A percentile compares a stretch with the other conserved stretches of the same genome.
phyloP scores from a whole-genome alignment of 768 basidiomycete species.

The Lentinula raphanica region DNA sequence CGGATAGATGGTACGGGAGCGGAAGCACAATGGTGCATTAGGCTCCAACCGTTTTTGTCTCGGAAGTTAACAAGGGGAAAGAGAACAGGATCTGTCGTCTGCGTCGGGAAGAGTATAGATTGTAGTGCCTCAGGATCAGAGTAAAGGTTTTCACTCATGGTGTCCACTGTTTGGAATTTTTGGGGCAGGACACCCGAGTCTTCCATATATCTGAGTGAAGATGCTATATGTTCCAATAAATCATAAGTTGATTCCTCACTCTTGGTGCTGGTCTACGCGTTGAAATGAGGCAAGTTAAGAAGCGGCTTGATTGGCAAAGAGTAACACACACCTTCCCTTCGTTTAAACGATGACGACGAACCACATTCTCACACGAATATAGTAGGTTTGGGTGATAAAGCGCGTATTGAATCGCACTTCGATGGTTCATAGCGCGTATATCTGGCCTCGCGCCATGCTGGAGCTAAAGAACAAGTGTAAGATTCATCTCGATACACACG shows the following conservation, averaged over 20 bases:
- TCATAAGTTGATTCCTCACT: slow-evolving; percentile 27
- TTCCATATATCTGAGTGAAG: slow-evolving; percentile 32
- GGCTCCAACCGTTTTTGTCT: slow-evolving; percentile 66
- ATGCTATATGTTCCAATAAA: slow-evolving; percentile 22
- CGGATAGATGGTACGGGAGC: slow-evolving; percentile 50
- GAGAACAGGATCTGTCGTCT: slow-evolving; percentile 28
- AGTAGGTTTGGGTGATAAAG: slow-evolving; percentile 56
- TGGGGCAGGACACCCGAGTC: slow-evolving; percentile 36
- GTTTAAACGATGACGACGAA: slow-evolving; percentile 57
- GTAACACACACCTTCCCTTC: slow-evolving; percentile 55
- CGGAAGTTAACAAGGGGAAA: slow-evolving; percentile 63
- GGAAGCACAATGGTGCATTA: slow-evolving; percentile 66
- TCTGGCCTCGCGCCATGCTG: slow-evolving; percentile 70
- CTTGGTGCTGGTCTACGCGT: background rate
- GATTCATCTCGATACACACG: slow-evolving; percentile 3
- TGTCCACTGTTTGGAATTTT: slow-evolving; percentile 40
- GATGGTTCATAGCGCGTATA: slow-evolving; percentile 64
- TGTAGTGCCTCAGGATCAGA: slow-evolving; percentile 48
- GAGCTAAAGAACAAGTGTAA: slow-evolving; percentile 36
- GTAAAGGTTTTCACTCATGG: slow-evolving; percentile 50
- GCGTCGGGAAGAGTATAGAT: slow-evolving; percentile 50
- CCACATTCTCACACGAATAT: slow-evolving; percentile 63
- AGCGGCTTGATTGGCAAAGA: too few relatives aligned
- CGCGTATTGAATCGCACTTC: slow-evolving; percentile 68
- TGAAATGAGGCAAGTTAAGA: too few relatives aligned